Percentiles rank a stretch among this genome's conserved stretches.
Evolutionary conservation across 2,329 filamentous ascomycete genomes (phyloP).

Genomic region (Nothopassalora personata): DNA sequence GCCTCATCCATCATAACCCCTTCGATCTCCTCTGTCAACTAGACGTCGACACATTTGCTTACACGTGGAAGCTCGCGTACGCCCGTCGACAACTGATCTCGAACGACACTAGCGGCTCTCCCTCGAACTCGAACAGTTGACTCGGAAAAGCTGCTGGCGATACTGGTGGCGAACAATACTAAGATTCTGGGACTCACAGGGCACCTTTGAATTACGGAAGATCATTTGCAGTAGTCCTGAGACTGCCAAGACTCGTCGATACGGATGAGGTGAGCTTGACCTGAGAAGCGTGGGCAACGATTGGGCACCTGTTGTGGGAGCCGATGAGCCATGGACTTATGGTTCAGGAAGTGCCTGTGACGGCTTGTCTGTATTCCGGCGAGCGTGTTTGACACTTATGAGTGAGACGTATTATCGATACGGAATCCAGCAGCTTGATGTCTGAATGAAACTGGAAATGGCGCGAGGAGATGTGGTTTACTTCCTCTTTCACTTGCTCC

Average conservation of each 20-base stretch:
- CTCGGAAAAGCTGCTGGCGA: background rate
- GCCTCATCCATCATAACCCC: background rate
- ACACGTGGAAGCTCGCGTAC: slow-evolving; percentile 28
- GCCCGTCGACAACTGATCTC: slow-evolving; percentile 32
- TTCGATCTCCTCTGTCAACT: slow-evolving; percentile 4
- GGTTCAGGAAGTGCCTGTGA: no score
- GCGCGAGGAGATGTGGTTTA: no score
- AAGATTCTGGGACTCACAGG: background rate
- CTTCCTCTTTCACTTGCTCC: no score
- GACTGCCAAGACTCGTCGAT: background rate
- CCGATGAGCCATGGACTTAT: no score
- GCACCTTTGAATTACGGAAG: background rate
- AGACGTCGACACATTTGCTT: slow-evolving; percentile 8
- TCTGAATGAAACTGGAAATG: no score
- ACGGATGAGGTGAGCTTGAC: background rate
- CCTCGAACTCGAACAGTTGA: slow-evolving; percentile 6
- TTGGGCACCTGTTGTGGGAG: no score
- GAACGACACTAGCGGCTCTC: slow-evolving; percentile 21
- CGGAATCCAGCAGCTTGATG: no score
- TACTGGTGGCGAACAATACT: background rate
- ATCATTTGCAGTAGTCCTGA: background rate
- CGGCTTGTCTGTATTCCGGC: no score
- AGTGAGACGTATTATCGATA: no score
- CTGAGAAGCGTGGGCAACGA: no score
- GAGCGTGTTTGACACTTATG: no score